A percentile compares a stretch with the other conserved stretches of the same genome.
phyloP scores from a whole-genome alignment of 139 green algal genomes.

The Coelastrella sp. region DNA sequence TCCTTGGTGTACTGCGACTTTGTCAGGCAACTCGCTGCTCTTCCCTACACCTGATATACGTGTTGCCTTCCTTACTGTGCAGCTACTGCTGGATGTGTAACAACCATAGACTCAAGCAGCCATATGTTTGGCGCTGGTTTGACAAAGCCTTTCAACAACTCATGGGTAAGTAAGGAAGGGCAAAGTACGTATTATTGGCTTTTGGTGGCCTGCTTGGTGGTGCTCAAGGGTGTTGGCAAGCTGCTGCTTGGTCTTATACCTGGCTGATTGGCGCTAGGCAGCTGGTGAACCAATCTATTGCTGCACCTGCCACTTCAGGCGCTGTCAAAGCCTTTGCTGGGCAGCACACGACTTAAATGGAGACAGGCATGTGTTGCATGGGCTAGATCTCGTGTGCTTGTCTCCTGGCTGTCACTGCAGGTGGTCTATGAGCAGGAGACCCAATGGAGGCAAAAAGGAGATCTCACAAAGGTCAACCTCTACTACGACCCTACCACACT shows the following conservation, averaged over 20 bases:
- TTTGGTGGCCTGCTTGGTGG: too few relatives aligned
- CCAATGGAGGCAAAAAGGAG: background rate
- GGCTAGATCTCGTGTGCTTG: too few relatives aligned
- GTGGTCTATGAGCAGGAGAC: conserved; percentile 9
- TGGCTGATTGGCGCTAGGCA: too few relatives aligned
- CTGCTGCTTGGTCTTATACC: conserved; percentile 1
- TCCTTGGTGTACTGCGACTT: too few relatives aligned
- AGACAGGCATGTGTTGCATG: too few relatives aligned
- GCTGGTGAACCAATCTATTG: too few relatives aligned
- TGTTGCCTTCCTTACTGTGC: background rate
- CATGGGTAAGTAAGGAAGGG: background rate
- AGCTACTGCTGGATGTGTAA: background rate
- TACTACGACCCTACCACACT: background rate
- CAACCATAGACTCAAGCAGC: background rate
- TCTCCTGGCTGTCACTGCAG: too few relatives aligned
- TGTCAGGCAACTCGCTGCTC: background rate
- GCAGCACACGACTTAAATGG: too few relatives aligned
- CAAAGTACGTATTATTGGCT: too few relatives aligned
- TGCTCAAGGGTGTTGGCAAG: background rate
- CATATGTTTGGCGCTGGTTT: conserved; percentile 10
- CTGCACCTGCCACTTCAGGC: too few relatives aligned
- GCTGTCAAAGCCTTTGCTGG: too few relatives aligned
- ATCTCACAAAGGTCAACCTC: conserved; percentile 24
- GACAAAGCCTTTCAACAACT: background rate
- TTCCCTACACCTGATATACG: too few relatives aligned